Percentiles rank a stretch among this genome's conserved stretches.
Evolutionary conservation across 1,139 yeast genomes (phyloP).

Genomic region (Magnusiomyces magnusii): DNA sequence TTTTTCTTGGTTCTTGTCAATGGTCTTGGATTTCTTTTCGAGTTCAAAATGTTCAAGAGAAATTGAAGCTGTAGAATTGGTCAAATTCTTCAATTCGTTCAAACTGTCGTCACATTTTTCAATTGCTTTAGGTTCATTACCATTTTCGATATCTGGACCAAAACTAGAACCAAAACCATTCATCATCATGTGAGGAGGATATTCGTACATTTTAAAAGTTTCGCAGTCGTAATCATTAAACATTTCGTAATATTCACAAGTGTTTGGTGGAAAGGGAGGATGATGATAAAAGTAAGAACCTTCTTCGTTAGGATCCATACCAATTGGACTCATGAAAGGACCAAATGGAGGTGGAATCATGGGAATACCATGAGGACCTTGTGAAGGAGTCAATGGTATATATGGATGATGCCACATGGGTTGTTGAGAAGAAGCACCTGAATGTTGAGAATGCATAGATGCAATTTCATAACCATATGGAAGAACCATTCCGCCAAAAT

Average conservation of each 20-base stretch:
- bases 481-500: background rate
- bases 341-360: slow-evolving; percentile 1
- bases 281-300: background rate
- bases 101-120: no score
- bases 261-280: no score
- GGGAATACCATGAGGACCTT: background rate
- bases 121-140: no score
- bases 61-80: background rate
- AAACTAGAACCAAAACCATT: background rate
- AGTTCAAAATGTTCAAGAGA: background rate
- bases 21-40: background rate
- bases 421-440: background rate
- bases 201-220: background rate
- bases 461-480: background rate
- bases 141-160: background rate
- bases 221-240: background rate
- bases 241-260: background rate
- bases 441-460: background rate
- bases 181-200: background rate
- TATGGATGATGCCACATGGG: background rate
- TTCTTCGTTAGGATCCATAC: background rate
- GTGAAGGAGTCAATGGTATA: background rate
- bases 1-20: background rate
- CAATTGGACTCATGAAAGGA: background rate
- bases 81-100: background rate